These are phyloP conservation scores for Tuctoria greenei DNA, from an alignment of 176 grass and related monocot genomes.

Conservation along the genomic window DNA sequence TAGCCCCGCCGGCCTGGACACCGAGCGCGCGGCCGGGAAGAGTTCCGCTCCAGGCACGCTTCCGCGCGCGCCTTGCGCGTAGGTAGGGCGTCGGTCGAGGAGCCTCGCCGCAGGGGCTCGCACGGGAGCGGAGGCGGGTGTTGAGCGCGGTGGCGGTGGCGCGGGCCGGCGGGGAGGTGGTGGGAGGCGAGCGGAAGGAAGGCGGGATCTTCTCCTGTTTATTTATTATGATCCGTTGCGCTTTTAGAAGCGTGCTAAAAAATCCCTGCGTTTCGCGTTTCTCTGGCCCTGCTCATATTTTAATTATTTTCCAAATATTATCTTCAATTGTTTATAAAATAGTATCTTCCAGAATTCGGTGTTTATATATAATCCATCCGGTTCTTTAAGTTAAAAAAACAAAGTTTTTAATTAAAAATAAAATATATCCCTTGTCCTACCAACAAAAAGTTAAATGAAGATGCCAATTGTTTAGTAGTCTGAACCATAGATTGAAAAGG, in stretches of 20 bases:
- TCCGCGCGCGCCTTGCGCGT: constrained; percentile 6
- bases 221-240: constrained; percentile 28
- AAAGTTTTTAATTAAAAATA: too few relatives aligned
- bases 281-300: neutral
- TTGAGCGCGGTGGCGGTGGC: constrained; percentile 33
- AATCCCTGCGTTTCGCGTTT: constrained; percentile 1
- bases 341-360: too few relatives aligned
- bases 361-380: too few relatives aligned
- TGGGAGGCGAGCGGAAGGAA: constrained; percentile 11
- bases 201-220: constrained; percentile 28
- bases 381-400: too few relatives aligned
- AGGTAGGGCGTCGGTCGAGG: neutral
- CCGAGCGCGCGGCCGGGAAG: neutral
- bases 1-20: constrained; percentile 11
- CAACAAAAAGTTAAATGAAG: too few relatives aligned
- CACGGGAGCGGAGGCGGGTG: neutral
- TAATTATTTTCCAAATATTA: neutral
- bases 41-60: neutral
- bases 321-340: too few relatives aligned
- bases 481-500: too few relatives aligned
- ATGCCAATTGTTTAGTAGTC: too few relatives aligned
- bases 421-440: too few relatives aligned
- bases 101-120: neutral
- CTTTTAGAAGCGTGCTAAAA: neutral
- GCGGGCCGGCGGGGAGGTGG: constrained; percentile 3